These are phyloP conservation scores for Zygosaccharomyces pseudorouxii DNA, from an alignment of 805 yeast species.

Conservation along the genomic window DNA sequence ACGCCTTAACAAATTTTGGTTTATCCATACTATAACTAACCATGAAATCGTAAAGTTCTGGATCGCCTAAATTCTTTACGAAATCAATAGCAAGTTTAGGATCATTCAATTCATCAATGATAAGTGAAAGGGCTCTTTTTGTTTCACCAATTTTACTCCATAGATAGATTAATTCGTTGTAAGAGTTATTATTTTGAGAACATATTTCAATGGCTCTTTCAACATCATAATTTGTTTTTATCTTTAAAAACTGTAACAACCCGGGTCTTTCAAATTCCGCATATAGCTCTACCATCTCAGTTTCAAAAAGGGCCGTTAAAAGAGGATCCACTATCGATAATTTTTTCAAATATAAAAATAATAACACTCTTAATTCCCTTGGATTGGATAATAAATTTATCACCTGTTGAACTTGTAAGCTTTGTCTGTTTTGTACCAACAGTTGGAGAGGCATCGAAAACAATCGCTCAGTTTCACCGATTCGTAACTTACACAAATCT, in stretches of 20 bases:
- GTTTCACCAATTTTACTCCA: constrained; percentile 80
- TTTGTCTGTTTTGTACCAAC: constrained; percentile 61
- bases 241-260: constrained; percentile 58
- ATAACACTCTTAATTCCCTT: constrained; percentile 43
- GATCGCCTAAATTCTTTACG: constrained; percentile 62
- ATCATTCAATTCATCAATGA: constrained; percentile 71
- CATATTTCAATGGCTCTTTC: constrained; percentile 67
- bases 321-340: constrained; percentile 54
- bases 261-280: constrained; percentile 52
- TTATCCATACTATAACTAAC: constrained; percentile 63
- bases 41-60: constrained; percentile 76
- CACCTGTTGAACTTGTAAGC: constrained; percentile 51
- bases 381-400: constrained; percentile 43
- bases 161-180: constrained; percentile 73
- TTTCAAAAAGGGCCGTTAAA: constrained; percentile 53
- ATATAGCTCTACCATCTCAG: constrained; percentile 60
- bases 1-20: constrained; percentile 71
- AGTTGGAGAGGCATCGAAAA: constrained; percentile 47
- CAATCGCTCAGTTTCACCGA: constrained; percentile 38
- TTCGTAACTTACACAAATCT: constrained; percentile 40
- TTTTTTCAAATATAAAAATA: constrained; percentile 60
- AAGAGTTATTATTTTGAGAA: constrained; percentile 38
- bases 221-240: constrained; percentile 59
- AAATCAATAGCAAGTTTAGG: constrained; percentile 78
- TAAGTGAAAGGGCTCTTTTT: constrained; percentile 66